Percentiles rank a stretch among this genome's conserved stretches.
Conservation (phyloP, 345 rosid genomes). For the Salix udensis region DNA sequence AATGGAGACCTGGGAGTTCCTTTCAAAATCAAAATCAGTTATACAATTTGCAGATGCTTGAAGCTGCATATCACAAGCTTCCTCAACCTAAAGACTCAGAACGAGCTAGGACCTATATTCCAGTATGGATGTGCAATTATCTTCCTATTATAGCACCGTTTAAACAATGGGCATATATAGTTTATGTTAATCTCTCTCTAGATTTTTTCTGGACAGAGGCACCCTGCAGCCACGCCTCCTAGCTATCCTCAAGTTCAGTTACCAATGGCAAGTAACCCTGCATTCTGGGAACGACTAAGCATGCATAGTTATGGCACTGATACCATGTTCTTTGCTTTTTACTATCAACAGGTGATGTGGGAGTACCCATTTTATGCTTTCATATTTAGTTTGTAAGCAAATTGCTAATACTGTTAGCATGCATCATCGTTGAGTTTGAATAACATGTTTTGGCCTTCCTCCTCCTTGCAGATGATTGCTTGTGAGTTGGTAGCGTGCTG, state of each 20-base stretch:
- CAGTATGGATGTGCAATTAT: slow-evolving; percentile 43
- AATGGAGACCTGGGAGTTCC: slow-evolving; percentile 90
- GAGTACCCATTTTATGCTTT: neutral
- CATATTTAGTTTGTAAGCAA: too few species aligned
- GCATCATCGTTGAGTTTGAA: neutral
- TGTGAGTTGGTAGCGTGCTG: neutral
- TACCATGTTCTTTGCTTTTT: slow-evolving; percentile 89
- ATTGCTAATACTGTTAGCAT: neutral
- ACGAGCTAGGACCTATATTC: slow-evolving; percentile 71
- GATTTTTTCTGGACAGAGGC: slow-evolving; percentile 60
- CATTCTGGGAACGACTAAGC: slow-evolving; percentile 77
- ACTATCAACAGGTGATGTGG: slow-evolving; percentile 81
- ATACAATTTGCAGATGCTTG: slow-evolving; percentile 82
- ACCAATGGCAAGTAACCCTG: slow-evolving; percentile 74
- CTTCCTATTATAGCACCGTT: slow-evolving; percentile 7
- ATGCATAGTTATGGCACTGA: slow-evolving; percentile 60
- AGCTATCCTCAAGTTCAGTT: slow-evolving; percentile 95
- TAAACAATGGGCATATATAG: neutral
- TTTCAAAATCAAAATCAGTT: slow-evolving; percentile 75
- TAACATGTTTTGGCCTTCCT: neutral
- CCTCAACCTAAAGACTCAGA: slow-evolving; percentile 95
- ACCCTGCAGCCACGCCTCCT: slow-evolving; percentile 68
- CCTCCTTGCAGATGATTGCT: neutral
- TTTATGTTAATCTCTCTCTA: neutral
- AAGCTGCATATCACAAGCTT: slow-evolving; percentile 69